These are phyloP conservation scores for Porcisia deanei DNA, from an alignment of 208 protist species.

Conservation along the genomic window DNA sequence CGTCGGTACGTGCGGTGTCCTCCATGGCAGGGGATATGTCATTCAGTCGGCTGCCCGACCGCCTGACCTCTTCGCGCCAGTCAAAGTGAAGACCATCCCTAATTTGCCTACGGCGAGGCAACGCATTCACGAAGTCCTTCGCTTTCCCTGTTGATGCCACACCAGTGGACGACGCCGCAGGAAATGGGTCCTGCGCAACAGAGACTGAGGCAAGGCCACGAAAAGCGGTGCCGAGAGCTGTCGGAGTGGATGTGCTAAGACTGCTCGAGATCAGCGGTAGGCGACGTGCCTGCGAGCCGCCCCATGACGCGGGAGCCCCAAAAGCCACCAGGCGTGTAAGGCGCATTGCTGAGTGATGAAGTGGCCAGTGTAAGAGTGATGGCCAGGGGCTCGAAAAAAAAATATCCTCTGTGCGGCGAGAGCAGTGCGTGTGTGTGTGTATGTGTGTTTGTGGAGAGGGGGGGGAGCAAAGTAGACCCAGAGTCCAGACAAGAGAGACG, in stretches of 20 bases:
- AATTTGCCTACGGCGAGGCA: conserved; percentile 61
- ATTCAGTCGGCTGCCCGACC: conserved; percentile 60
- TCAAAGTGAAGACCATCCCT: conserved; percentile 43
- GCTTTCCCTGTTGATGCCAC: background rate
- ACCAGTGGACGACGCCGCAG: background rate
- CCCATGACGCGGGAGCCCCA: background rate
- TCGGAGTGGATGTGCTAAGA: background rate
- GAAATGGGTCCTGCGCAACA: background rate
- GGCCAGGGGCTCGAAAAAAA: too few relatives aligned
- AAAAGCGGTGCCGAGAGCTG: background rate
- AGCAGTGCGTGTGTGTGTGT: too few relatives aligned
- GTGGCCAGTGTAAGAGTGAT: background rate
- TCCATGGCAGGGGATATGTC: conserved; percentile 79
- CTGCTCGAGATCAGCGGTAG: background rate
- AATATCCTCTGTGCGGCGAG: too few relatives aligned
- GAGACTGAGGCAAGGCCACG: background rate
- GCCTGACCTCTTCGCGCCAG: conserved; percentile 64
- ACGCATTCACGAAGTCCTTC: conserved; percentile 18
- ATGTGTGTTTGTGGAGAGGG: too few relatives aligned
- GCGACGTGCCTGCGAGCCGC: background rate
- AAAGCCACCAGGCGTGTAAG: background rate
- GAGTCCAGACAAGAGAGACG: too few relatives aligned
- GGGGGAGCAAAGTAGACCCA: too few relatives aligned
- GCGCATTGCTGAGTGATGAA: background rate
- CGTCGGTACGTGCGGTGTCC: conserved; percentile 57